Conservation (phyloP, 129 eudicot genomes). For the Flaveria linearis region DNA sequence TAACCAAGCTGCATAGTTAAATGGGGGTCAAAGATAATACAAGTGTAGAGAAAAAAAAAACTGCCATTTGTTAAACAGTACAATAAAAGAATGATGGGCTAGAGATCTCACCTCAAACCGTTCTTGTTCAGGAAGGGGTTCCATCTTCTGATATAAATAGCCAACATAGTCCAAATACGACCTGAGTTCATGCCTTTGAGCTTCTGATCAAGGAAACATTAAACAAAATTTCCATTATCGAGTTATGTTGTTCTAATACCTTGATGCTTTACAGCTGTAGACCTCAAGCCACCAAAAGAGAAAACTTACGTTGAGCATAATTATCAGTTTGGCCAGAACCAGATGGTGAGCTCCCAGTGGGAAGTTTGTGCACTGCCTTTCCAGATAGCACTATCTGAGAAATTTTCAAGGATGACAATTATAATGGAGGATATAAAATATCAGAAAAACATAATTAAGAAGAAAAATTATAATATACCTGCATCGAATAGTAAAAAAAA, state of each 20-base stretch:
- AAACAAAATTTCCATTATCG: neutral
- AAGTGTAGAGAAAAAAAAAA: neutral
- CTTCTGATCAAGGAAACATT: conserved; percentile 42
- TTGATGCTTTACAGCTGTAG: conserved; percentile 1
- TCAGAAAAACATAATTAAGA: neutral
- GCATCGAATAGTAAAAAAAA: conserved; percentile 82
- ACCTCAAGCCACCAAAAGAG: conserved; percentile 8
- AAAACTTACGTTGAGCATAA: conserved; percentile 50
- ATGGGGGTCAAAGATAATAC: neutral
- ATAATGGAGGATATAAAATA: neutral
- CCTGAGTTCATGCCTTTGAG: conserved; percentile 61
- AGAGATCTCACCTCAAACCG: conserved; percentile 62
- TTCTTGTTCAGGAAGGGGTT: conserved; percentile 90
- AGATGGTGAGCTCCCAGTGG: conserved; percentile 37
- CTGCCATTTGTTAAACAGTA: conserved; percentile 3
- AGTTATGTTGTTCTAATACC: conserved; percentile 4
- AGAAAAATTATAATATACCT: conserved; percentile 48
- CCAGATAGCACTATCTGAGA: conserved; percentile 78
- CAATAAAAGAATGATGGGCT: neutral
- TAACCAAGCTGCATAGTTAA: conserved; percentile 63
- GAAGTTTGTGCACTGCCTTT: conserved; percentile 41
- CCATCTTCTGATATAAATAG: conserved; percentile 90
- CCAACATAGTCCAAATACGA: conserved; percentile 83
- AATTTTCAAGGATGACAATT: neutral
- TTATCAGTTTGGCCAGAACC: conserved; percentile 36